These are phyloP conservation scores for Trypanosoma congolense DNA, from an alignment of 208 protist genomes.

Conservation along the genomic window DNA sequence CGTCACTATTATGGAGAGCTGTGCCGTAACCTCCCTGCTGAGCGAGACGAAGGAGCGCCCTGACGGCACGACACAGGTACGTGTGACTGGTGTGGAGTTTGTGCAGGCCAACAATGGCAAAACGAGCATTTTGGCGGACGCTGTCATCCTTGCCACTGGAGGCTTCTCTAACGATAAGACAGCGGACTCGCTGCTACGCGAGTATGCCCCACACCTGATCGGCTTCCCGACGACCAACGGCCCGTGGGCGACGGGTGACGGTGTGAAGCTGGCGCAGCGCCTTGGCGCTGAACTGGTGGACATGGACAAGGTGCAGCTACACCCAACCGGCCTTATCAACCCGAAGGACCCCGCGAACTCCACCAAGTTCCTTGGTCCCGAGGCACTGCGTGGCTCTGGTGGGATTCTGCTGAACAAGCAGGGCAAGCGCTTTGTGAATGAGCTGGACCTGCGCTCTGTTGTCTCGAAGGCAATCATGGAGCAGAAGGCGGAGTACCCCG, in stretches of 20 bases:
- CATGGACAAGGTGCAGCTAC: slow-evolving; percentile 94
- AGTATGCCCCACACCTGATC: slow-evolving; percentile 75
- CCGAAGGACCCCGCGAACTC: slow-evolving; percentile 78
- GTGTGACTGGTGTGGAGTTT: slow-evolving; percentile 54
- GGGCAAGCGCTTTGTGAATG: slow-evolving; percentile 93
- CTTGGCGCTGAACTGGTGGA: slow-evolving; percentile 81
- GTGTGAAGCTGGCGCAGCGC: slow-evolving; percentile 63
- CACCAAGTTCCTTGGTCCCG: slow-evolving; percentile 94
- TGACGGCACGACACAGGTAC: slow-evolving; percentile 39
- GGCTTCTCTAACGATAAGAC: slow-evolving; percentile 76
- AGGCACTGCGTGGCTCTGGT: slow-evolving; percentile 94
- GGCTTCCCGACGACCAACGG: slow-evolving; percentile 92
- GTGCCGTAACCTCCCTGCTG: slow-evolving; percentile 42
- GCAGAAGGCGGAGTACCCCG: slow-evolving; percentile 60
- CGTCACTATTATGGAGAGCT: slow-evolving; percentile 67
- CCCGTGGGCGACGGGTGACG: slow-evolving; percentile 71
- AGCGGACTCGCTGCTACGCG: slow-evolving; percentile 54
- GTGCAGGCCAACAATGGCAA: slow-evolving; percentile 20
- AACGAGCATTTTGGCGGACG: slow-evolving; percentile 44
- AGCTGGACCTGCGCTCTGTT: slow-evolving; percentile 92
- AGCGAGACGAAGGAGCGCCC: slow-evolving; percentile 25
- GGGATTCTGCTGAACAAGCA: slow-evolving; percentile 91
- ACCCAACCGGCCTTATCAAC: slow-evolving; percentile 96
- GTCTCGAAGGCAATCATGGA: slow-evolving; percentile 89
- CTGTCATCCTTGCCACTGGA: slow-evolving; percentile 87